Percentiles rank a stretch among this genome's conserved stretches.
phyloP scores from a whole-genome alignment of 208 protist genomes.

The Lotmaria passim region DNA sequence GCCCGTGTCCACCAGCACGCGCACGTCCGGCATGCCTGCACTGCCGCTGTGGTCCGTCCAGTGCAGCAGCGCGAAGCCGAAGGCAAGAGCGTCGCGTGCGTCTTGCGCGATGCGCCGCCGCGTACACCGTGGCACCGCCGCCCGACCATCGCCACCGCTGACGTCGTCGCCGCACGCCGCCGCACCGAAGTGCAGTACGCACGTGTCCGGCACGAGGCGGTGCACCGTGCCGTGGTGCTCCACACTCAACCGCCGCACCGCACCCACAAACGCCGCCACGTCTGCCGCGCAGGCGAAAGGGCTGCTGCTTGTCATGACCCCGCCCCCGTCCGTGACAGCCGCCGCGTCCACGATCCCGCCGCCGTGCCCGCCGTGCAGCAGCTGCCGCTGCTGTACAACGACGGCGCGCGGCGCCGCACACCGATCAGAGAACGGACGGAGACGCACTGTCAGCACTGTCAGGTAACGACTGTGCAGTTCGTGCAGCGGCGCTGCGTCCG shows the following conservation, averaged over 20 bases:
- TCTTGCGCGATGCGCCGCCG: too few relatives aligned
- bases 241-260: constrained; percentile 4
- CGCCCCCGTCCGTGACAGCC: background rate
- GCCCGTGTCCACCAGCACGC: constrained; percentile 32
- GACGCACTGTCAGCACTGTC: constrained; percentile 13
- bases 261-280: constrained; percentile 11
- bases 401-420: background rate
- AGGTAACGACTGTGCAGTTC: constrained; percentile 23
- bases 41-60: too few relatives aligned
- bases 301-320: background rate
- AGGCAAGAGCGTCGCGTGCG: too few relatives aligned
- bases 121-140: too few relatives aligned
- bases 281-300: constrained; percentile 9
- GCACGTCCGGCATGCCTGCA: too few relatives aligned
- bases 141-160: background rate
- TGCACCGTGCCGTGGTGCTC: background rate
- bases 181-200: background rate
- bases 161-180: constrained; percentile 21
- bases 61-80: too few relatives aligned
- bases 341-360: too few relatives aligned
- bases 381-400: constrained; percentile 3
- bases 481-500: constrained; percentile 10
- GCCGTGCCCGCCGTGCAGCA: too few relatives aligned
- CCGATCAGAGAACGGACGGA: too few relatives aligned
- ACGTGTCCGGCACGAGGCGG: background rate